Evolutionary conservation across 345 rosid species (phyloP), one percentile per base, ranked within the genome.

Genomic region (Erysimum cheiranthoides): DNA sequence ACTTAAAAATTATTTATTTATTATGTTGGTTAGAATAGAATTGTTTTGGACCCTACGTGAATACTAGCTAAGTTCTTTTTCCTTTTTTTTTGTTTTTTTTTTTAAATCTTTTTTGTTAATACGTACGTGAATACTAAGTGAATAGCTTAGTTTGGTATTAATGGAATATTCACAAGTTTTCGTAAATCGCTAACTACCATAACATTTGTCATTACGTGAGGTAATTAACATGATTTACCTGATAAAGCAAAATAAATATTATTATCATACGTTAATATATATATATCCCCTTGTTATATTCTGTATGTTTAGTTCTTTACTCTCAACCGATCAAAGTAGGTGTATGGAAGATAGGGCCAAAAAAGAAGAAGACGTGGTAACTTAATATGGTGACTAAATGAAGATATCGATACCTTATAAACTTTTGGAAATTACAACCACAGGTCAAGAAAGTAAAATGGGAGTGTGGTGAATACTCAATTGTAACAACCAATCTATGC

Each of bases 91-190:
- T n/a, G n/a, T n/a, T n/a, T n/a, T n/a, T n/a, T n/a, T n/a, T n/a
- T n/a, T n/a, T n/a, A n/a, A n/a, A n/a, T n/a, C n/a, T n/a, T 40
- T 40, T 40, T 40, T 40, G 46, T 40, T 40, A 12, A n/a, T 45
- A 45, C 25, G 65, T 46, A 17, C 25, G 65, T 76, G 56, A 60
- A 25, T 10, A 42, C 63, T 21, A 57, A 63, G 38, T 63, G 31
- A 17, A 14, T 39, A 32, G 49, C 64, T 67, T 61, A 21, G 52
- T 76, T 76, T 25, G 46, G 57, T 61, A 69, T 53, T 45, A 51
- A 53, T 57, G 65, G 58, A 53, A 61, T 61, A 53, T n/a, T 53
- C n/a, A 61, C 31, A 51, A 61, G 70, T 68, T 61, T 74, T 61
- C 6, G 38, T 5, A 40, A 42, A 18, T 51, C 18, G 12, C 13